A percentile compares a stretch with the other conserved stretches of the same genome.
These are phyloP conservation scores for Elsinoe necatrix DNA, from an alignment of 2,329 filamentous ascomycete species.

Conservation along the genomic window DNA sequence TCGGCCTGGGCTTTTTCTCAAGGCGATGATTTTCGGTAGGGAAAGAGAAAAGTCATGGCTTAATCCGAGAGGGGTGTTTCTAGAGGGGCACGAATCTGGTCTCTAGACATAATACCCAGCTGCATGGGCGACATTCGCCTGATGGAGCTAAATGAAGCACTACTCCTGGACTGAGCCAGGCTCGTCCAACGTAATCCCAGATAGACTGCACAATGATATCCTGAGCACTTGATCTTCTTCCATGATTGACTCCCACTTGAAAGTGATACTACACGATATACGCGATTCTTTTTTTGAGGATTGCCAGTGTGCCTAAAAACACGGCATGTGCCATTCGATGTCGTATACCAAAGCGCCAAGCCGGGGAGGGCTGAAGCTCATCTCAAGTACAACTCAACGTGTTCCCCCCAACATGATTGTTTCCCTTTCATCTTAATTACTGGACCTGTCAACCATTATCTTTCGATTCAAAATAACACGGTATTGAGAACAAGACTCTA, in stretches of 20 bases:
- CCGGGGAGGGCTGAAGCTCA: conserved; percentile 8
- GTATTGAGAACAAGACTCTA: background rate
- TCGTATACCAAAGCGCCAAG: conserved; percentile 8
- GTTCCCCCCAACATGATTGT: background rate
- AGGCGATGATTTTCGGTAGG: background rate
- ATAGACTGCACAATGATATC: conserved; percentile 10
- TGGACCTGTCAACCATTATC: background rate
- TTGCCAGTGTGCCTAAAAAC: no score
- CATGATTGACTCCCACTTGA: no score
- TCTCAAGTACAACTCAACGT: background rate
- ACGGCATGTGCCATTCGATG: background rate
- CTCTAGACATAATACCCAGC: conserved; percentile 7
- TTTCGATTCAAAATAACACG: no score
- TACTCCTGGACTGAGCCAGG: conserved; percentile 7
- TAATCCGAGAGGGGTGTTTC: conserved; percentile 6
- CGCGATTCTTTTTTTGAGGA: no score
- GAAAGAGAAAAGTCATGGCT: conserved; percentile 6
- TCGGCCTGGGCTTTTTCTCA: conserved; percentile 7
- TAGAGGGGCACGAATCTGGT: background rate
- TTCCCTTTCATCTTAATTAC: background rate
- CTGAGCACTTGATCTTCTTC: background rate
- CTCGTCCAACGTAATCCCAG: conserved; percentile 4
- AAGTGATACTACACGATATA: no score
- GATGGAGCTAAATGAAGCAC: conserved; percentile 1
- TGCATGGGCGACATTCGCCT: background rate